phyloP scores from a whole-genome alignment of 1,284 basidiomycete species.

The Rhodotorula sp. region DNA sequence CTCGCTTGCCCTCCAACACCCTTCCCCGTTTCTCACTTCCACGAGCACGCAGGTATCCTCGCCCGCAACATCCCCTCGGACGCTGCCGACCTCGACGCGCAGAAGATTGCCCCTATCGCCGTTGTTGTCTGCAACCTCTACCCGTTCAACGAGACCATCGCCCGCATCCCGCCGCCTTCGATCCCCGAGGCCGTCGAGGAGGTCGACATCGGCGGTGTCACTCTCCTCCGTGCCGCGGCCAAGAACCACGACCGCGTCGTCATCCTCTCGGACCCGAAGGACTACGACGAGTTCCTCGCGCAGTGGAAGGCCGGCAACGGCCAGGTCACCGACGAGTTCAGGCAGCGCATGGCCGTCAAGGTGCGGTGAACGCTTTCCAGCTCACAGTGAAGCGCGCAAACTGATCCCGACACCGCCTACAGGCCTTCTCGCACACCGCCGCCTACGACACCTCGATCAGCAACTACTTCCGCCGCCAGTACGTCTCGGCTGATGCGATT shows the following conservation, averaged over 20 bases:
- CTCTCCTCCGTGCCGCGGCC: slow-evolving; percentile 93
- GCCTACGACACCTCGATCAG: slow-evolving; percentile 94
- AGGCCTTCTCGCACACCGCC: slow-evolving; percentile 93
- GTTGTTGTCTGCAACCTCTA: slow-evolving; percentile 99
- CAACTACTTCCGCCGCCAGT: slow-evolving; percentile 95
- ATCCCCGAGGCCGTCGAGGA: slow-evolving; percentile 94
- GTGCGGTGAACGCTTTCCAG: slow-evolving; percentile 16
- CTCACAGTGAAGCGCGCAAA: neutral
- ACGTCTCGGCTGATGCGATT: slow-evolving; percentile 72
- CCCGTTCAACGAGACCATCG: slow-evolving; percentile 89
- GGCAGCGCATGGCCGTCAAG: slow-evolving; percentile 85
- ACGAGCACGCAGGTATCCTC: slow-evolving; percentile 66
- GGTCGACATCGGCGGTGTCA: slow-evolving; percentile 98
- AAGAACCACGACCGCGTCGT: slow-evolving; percentile 97
- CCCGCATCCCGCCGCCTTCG: slow-evolving; percentile 78
- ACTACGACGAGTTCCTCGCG: slow-evolving; percentile 81
- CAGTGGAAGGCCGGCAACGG: slow-evolving; percentile 69
- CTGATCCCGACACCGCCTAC: neutral
- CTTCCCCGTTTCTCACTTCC: neutral
- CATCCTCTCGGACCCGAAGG: slow-evolving; percentile 89
- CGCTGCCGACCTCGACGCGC: slow-evolving; percentile 74
- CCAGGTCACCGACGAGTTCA: slow-evolving; percentile 69
- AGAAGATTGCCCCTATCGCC: slow-evolving; percentile 83
- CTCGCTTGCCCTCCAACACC: neutral
- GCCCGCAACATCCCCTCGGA: slow-evolving; percentile 85